phyloP scores from a whole-genome alignment of 2,329 filamentous ascomycete genomes.

The Anisogramma anomala region DNA sequence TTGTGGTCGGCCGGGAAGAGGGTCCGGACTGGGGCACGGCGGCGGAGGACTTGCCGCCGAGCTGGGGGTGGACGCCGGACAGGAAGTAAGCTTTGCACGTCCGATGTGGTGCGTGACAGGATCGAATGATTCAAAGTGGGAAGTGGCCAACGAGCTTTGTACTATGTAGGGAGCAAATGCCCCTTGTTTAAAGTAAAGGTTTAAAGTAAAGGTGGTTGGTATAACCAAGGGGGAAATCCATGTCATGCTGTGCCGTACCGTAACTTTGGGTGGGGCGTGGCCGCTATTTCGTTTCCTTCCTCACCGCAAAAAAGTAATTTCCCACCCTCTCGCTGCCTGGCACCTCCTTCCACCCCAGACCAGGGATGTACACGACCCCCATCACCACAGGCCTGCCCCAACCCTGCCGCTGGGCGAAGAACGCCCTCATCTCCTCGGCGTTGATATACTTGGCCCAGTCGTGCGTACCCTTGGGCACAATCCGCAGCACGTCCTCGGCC shows the following conservation, averaged over 20 bases:
- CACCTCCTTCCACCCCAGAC: slow-evolving; percentile 79
- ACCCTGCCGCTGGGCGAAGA: slow-evolving; percentile 38
- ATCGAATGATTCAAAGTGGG: no score
- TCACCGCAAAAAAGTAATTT: slow-evolving; percentile 92
- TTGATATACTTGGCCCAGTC: slow-evolving; percentile 97
- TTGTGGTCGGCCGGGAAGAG: slow-evolving; percentile 44
- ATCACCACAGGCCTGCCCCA: slow-evolving; percentile 55
- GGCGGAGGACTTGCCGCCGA: slow-evolving; percentile 19
- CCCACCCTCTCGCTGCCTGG: slow-evolving; percentile 71
- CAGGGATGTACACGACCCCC: slow-evolving; percentile 85
- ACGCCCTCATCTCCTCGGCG: slow-evolving; percentile 57
- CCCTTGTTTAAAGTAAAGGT: no score
- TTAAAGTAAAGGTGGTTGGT: no score
- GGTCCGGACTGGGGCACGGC: slow-evolving; percentile 45
- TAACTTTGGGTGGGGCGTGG: no score
- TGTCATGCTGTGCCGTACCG: no score
- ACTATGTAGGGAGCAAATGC: no score
- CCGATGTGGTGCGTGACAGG: no score
- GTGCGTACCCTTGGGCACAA: slow-evolving; percentile 88
- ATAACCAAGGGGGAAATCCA: no score
- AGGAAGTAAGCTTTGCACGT: no score
- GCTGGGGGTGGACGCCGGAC: slow-evolving; percentile 4
- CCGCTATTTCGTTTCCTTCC: slow-evolving; percentile 28
- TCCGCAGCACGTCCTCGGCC: slow-evolving; percentile 75
- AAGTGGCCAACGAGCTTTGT: no score